These are phyloP conservation scores for Alternaria solani DNA, from an alignment of 2,329 filamentous ascomycete species.

Conservation along the genomic window DNA sequence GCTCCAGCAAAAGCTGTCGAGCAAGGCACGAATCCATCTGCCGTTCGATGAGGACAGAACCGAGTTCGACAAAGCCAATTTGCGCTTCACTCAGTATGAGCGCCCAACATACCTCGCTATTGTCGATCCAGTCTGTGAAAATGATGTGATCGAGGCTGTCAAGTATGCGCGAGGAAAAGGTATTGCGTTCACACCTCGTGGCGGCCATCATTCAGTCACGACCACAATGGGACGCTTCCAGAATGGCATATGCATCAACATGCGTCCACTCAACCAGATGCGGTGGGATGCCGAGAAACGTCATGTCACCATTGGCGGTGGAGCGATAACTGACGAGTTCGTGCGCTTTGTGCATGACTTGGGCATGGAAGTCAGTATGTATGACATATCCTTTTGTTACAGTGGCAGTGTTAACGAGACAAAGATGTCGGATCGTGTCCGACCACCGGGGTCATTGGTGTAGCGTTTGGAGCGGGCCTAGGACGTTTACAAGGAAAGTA, in stretches of 20 bases:
- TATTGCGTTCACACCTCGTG: constrained; percentile 13
- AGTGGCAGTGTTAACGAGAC: neutral
- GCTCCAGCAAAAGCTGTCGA: constrained; percentile 8
- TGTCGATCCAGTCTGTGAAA: neutral
- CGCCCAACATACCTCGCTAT: constrained; percentile 11
- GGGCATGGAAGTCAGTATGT: constrained; percentile 18
- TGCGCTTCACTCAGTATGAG: constrained; percentile 16
- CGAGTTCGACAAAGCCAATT: constrained; percentile 6
- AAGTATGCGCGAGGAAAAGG: constrained; percentile 11
- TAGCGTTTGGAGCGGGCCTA: constrained; percentile 12
- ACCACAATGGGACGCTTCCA: constrained; percentile 9
- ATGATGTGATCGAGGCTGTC: constrained; percentile 4
- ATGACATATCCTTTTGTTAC: neutral
- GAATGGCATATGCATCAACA: constrained; percentile 15
- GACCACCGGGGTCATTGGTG: constrained; percentile 14
- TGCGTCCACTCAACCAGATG: constrained; percentile 13
- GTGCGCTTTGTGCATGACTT: constrained; percentile 8
- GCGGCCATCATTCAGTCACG: constrained; percentile 12
- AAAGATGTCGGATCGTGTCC: constrained; percentile 12
- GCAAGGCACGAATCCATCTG: neutral
- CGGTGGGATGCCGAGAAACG: constrained; percentile 3
- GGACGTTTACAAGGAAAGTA: constrained; percentile 14
- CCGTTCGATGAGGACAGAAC: constrained; percentile 5
- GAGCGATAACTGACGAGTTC: constrained; percentile 12
- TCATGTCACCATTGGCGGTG: constrained; percentile 3